Evolutionary conservation across 768 basidiomycete species (phyloP).

Genomic region (Gymnopilus dilepis): DNA sequence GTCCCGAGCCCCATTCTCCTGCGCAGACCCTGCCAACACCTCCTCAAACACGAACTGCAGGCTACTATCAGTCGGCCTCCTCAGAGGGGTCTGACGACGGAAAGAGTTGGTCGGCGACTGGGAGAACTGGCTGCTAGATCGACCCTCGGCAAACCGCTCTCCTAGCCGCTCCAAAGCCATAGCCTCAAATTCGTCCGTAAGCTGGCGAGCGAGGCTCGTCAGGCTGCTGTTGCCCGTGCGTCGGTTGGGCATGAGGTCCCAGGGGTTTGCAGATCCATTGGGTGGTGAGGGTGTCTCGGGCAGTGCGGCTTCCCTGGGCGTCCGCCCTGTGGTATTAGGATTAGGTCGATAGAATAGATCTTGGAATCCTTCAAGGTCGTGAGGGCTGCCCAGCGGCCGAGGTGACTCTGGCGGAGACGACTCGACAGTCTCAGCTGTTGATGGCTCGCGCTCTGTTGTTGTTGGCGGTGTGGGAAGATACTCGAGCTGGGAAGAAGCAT

Average conservation of each 20-base stretch:
- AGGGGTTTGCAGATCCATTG: constrained; percentile 33
- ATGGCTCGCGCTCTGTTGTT: constrained; percentile 18
- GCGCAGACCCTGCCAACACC: constrained; percentile 31
- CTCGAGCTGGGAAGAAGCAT: constrained; percentile 7
- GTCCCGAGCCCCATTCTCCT: not conserved
- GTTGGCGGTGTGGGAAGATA: constrained; percentile 11
- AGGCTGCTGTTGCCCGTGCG: constrained; percentile 48
- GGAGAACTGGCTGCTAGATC: constrained; percentile 35
- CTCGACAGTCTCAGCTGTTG: constrained; percentile 23
- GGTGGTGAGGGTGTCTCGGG: constrained; percentile 34
- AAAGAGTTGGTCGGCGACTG: constrained; percentile 24
- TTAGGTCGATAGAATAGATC: constrained; percentile 73
- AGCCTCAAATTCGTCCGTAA: constrained; percentile 55
- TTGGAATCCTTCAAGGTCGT: constrained; percentile 75
- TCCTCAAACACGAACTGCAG: constrained; percentile 47
- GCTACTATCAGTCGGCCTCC: constrained; percentile 35
- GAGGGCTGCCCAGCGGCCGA: constrained; percentile 60
- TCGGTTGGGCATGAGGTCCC: constrained; percentile 39
- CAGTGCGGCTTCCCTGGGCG: constrained; percentile 27
- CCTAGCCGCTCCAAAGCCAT: constrained; percentile 36
- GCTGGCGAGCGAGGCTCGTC: constrained; percentile 53
- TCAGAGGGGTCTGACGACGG: constrained; percentile 8
- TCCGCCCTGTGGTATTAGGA: constrained; percentile 18
- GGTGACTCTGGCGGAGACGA: constrained; percentile 51
- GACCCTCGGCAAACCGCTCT: constrained; percentile 17